Evolutionary conservation across 2,329 filamentous ascomycete species (phyloP).

Genomic region (Hypoxylon sp.): DNA sequence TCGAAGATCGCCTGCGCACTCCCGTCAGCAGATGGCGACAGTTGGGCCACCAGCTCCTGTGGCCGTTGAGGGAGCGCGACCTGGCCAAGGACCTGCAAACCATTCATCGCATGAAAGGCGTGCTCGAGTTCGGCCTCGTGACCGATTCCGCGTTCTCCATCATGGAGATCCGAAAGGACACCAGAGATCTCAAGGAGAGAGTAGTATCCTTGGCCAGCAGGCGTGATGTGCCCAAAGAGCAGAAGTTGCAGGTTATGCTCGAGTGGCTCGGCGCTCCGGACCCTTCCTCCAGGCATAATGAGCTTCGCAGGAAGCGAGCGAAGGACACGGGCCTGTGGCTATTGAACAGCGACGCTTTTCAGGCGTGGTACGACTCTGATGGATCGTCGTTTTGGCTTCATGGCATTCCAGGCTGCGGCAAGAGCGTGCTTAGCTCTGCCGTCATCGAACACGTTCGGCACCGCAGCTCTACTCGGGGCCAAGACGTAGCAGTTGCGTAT

Average conservation of each 20-base stretch:
- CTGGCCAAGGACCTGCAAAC: background rate
- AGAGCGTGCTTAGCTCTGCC: background rate
- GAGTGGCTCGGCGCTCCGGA: background rate
- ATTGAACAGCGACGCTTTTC: background rate
- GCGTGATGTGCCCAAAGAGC: background rate
- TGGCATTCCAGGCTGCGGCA: background rate
- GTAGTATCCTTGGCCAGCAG: background rate
- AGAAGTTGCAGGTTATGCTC: background rate
- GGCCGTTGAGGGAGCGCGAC: background rate
- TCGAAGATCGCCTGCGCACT: background rate
- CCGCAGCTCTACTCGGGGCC: background rate
- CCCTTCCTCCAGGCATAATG: background rate
- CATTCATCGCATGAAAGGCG: background rate
- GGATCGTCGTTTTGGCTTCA: background rate
- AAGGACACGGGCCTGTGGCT: background rate
- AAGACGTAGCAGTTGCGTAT: background rate
- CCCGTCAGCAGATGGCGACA: background rate
- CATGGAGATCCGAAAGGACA: slow-evolving; percentile 1
- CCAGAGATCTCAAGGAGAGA: background rate
- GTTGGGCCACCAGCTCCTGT: background rate
- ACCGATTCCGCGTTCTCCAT: background rate
- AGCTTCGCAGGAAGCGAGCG: background rate
- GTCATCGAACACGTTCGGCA: background rate
- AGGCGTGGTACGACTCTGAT: background rate
- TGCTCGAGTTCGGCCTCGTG: background rate